Evolutionary conservation across 345 rosid genomes (phyloP).

Genomic region (Salix exigua): DNA sequence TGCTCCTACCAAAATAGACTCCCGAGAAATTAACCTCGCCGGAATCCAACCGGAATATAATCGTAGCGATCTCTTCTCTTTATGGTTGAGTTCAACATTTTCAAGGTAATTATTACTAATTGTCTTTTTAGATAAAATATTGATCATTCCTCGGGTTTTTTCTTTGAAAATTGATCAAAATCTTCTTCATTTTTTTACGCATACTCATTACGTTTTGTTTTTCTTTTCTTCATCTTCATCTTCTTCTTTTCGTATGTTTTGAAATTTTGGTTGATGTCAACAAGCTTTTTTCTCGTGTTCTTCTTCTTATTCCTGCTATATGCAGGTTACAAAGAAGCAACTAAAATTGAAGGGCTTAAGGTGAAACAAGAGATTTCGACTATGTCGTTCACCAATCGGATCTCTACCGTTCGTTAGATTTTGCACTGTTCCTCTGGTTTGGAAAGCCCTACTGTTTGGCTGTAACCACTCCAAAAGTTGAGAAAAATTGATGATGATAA

Average conservation of each 20-base stretch:
- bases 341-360: background rate
- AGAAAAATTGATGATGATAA: background rate
- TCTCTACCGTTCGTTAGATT: conserved; percentile 2
- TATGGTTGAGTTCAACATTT: background rate
- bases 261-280: background rate
- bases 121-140: background rate
- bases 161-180: background rate
- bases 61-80: background rate
- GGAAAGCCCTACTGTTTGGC: background rate
- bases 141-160: background rate
- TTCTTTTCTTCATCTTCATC: too few species aligned
- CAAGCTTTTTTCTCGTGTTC: background rate
- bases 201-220: background rate
- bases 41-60: conserved; percentile 5
- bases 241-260: background rate
- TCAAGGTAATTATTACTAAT: background rate
- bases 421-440: background rate
- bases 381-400: background rate
- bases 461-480: background rate
- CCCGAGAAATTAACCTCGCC: background rate
- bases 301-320: background rate
- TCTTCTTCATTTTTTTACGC: background rate
- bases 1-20: background rate
- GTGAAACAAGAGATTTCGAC: background rate
- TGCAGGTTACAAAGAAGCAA: background rate